A percentile compares a stretch with the other conserved stretches of the same genome.
Evolutionary conservation across 2,329 filamentous ascomycete genomes (phyloP).

Genomic region (Botryosphaeria dothidea): DNA sequence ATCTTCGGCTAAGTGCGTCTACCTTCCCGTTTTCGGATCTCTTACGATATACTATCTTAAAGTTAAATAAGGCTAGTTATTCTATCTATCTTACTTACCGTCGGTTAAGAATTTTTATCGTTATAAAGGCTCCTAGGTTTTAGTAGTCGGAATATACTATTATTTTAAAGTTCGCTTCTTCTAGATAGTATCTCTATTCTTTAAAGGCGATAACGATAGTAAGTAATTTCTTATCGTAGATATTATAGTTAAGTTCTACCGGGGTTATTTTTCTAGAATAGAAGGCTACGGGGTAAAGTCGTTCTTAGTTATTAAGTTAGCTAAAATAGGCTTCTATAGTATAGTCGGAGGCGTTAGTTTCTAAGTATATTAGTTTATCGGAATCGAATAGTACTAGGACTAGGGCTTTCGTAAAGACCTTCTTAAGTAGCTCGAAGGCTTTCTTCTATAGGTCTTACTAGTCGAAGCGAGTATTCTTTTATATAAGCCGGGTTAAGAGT

Average conservation of each 20-base stretch:
- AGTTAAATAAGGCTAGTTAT: too few species aligned
- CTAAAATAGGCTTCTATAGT: not conserved
- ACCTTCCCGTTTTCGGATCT: too few species aligned
- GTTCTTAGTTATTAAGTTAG: not conserved
- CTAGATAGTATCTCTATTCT: conserved; percentile 27
- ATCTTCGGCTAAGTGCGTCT: too few species aligned
- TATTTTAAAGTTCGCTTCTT: conserved; percentile 20
- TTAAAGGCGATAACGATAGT: conserved; percentile 31
- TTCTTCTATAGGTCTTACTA: too few species aligned
- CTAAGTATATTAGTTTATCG: not conserved
- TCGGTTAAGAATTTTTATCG: too few species aligned
- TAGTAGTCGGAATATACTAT: conserved; percentile 30
- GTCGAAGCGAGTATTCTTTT: too few species aligned
- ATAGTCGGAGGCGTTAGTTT: not conserved
- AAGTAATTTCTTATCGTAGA: too few species aligned
- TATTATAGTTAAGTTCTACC: conserved; percentile 33
- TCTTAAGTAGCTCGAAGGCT: too few species aligned
- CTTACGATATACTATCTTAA: too few species aligned
- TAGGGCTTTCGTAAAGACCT: not conserved
- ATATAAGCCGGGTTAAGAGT: too few species aligned
- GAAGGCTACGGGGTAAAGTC: not conserved
- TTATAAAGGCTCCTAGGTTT: conserved; percentile 32
- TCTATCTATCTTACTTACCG: too few species aligned
- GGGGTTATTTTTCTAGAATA: conserved; percentile 13
- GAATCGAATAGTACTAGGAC: not conserved